phyloP scores from a whole-genome alignment of 1,284 basidiomycete species.

The Sutorius eximius region DNA sequence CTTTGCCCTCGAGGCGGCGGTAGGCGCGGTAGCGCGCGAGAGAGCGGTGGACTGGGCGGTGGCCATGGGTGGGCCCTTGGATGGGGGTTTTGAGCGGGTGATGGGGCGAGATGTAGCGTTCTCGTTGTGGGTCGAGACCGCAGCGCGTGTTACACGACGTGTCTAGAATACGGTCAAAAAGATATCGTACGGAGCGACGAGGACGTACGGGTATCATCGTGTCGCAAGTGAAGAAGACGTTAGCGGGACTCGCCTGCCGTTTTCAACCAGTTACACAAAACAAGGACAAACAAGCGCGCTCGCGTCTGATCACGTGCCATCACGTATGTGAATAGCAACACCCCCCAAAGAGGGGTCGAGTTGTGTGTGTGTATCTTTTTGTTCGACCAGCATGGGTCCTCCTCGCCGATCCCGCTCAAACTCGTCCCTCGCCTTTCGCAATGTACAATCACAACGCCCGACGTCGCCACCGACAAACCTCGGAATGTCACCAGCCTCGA shows the following conservation, averaged over 20 bases:
- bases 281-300: slow-evolving; percentile 36
- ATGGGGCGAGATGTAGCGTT: slow-evolving; percentile 59
- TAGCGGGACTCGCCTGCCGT: slow-evolving; percentile 30
- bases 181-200: rapidly evolving
- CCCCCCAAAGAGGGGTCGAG: slow-evolving; percentile 18
- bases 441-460: slow-evolving; percentile 6
- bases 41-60: slow-evolving; percentile 42
- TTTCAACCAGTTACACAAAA: slow-evolving; percentile 37
- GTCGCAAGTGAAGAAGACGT: slow-evolving; percentile 19
- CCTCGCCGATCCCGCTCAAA: slow-evolving; percentile 34
- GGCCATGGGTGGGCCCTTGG: slow-evolving; percentile 39
- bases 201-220: slow-evolving; percentile 35
- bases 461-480: slow-evolving; percentile 13
- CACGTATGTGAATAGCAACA: slow-evolving; percentile 1
- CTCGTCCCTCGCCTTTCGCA: slow-evolving; percentile 24
- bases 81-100: slow-evolving; percentile 58
- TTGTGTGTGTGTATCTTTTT: neutral
- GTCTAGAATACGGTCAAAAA: slow-evolving; percentile 38
- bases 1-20: slow-evolving; percentile 54
- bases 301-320: slow-evolving; percentile 33
- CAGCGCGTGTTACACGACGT: slow-evolving; percentile 57
- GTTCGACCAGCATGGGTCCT: slow-evolving; percentile 18
- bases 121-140: slow-evolving; percentile 57
- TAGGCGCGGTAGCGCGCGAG: slow-evolving; percentile 44
- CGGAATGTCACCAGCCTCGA: slow-evolving; percentile 56